Evolutionary conservation across 108 stramenopile species (phyloP).

Genomic region (Pseudonitzschia delicatissima): DNA sequence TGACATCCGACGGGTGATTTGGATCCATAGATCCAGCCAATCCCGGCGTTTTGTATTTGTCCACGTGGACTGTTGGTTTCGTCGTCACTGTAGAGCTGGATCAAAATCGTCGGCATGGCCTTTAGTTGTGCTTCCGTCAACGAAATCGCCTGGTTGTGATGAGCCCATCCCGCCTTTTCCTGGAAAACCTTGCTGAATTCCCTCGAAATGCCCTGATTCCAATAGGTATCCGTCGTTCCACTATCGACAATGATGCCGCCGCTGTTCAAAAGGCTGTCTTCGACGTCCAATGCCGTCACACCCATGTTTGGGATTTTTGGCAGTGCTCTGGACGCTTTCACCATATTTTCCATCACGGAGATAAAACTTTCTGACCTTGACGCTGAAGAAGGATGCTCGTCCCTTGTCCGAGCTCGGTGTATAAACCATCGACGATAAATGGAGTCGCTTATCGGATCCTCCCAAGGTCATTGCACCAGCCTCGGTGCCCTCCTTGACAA

Average conservation of each 20-base stretch:
- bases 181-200: constrained; percentile 26
- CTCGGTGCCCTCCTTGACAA: constrained; percentile 52
- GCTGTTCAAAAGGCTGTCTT: constrained; percentile 20
- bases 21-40: constrained; percentile 68
- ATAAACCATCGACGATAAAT: constrained; percentile 80
- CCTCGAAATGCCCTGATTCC: constrained; percentile 24
- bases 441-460: constrained; percentile 72
- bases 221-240: constrained; percentile 98
- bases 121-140: constrained; percentile 50
- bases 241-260: constrained; percentile 94
- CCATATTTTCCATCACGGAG: constrained; percentile 43
- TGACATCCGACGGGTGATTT: constrained; percentile 54
- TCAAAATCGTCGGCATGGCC: constrained; percentile 73
- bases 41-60: constrained; percentile 46
- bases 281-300: constrained; percentile 13
- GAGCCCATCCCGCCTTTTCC: constrained; percentile 20
- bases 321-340: constrained; percentile 12
- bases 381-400: constrained; percentile 68
- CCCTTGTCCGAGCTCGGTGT: constrained; percentile 30
- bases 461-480: constrained; percentile 89
- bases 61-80: constrained; percentile 30
- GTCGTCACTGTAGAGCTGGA: constrained; percentile 52
- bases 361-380: constrained; percentile 62
- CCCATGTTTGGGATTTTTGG: constrained; percentile 7
- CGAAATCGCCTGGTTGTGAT: constrained; percentile 16